Conservation (phyloP, 1,139 yeast species). For the Magnusiomyces ingens region DNA sequence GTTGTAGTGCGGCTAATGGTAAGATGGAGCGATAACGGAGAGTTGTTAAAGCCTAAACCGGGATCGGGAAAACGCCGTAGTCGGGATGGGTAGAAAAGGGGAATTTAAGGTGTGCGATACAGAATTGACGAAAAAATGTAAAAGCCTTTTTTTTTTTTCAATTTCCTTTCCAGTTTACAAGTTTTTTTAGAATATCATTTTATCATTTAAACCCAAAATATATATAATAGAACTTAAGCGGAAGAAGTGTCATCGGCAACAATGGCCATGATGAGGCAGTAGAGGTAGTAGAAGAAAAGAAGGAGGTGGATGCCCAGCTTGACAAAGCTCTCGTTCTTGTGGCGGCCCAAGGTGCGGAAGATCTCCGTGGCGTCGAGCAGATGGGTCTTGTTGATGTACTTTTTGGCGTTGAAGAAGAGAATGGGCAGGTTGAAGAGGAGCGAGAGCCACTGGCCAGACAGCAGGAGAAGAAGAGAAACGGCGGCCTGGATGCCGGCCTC, state of each 20-base stretch:
- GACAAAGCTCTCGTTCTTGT: slow-evolving; percentile 80
- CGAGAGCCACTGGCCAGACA: slow-evolving; percentile 85
- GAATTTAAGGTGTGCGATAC: too few relatives aligned
- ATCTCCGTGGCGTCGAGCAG: slow-evolving; percentile 90
- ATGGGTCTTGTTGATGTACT: slow-evolving; percentile 60
- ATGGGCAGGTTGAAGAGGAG: slow-evolving; percentile 74
- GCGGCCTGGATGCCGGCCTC: slow-evolving; percentile 78
- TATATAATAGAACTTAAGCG: slow-evolving; percentile 1
- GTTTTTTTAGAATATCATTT: background rate
- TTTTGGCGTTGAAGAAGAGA: slow-evolving; percentile 70
- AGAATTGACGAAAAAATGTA: background rate
- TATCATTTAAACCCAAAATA: background rate
- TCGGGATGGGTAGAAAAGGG: too few relatives aligned
- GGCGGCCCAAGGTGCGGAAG: slow-evolving; percentile 81
- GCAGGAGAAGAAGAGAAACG: slow-evolving; percentile 55
- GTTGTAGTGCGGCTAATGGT: too few relatives aligned
- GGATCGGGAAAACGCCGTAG: too few relatives aligned
- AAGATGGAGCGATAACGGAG: too few relatives aligned
- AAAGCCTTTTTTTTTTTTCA: background rate
- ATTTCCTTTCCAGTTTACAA: background rate
- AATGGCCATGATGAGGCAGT: slow-evolving; percentile 62
- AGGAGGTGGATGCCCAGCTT: slow-evolving; percentile 81
- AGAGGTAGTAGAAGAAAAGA: slow-evolving; percentile 85
- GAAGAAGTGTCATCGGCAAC: slow-evolving; percentile 10
- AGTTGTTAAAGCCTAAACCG: too few relatives aligned